phyloP scores from a whole-genome alignment of 345 rosid species.

The Eucalyptus grandis region DNA sequence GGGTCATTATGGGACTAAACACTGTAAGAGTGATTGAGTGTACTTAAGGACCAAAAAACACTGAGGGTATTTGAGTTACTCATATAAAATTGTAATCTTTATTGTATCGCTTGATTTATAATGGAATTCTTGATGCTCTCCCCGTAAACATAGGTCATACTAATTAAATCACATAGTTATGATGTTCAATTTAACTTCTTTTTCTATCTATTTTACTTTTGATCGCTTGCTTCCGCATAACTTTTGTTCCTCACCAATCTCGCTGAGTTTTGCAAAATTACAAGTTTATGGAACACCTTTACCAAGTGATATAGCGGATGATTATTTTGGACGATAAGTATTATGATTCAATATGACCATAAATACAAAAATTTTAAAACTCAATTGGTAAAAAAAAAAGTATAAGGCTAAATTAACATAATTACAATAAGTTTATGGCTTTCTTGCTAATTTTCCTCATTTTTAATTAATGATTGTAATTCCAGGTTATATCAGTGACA shows the following conservation, averaged over 20 bases:
- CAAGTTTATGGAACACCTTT: background rate
- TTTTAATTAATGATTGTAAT: background rate
- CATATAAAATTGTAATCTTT: too few relatives aligned
- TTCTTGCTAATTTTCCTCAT: too few relatives aligned
- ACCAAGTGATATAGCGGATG: background rate
- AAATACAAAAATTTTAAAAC: too few relatives aligned
- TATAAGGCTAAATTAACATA: too few relatives aligned
- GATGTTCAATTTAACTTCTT: background rate
- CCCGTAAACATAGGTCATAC: fast-evolving
- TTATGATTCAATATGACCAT: background rate
- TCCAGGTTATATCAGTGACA: background rate
- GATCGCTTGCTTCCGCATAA: background rate
- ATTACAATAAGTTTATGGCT: too few relatives aligned
- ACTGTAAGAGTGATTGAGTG: background rate
- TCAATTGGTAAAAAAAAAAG: too few relatives aligned
- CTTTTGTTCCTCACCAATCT: background rate
- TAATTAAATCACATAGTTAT: too few relatives aligned
- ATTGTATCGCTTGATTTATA: too few relatives aligned
- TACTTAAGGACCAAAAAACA: background rate
- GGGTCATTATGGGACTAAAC: background rate
- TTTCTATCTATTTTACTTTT: background rate
- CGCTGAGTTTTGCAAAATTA: too few relatives aligned
- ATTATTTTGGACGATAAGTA: background rate
- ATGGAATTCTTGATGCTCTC: fast-evolving
- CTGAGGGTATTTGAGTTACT: background rate